A percentile compares a stretch with the other conserved stretches of the same genome.
Evolutionary conservation across 345 rosid genomes (phyloP).

Genomic region (Excoecaria cochinchinensis): DNA sequence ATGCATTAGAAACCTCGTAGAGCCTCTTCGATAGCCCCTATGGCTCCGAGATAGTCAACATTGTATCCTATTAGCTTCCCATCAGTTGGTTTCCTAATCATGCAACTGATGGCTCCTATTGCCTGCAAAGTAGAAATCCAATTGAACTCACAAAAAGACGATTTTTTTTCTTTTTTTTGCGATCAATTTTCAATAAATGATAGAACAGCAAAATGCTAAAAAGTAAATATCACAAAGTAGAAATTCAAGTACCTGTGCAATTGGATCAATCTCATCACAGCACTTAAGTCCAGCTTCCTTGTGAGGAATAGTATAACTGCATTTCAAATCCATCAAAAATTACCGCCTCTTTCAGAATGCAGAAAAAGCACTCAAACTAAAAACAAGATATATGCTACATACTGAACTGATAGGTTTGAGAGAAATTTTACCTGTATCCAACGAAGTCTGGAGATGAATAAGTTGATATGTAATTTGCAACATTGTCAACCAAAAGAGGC

Average conservation of each 20-base stretch:
- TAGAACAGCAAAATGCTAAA: not conserved
- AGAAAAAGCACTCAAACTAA: not conserved
- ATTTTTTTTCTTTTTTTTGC: not conserved
- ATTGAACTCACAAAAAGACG: not conserved
- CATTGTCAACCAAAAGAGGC: conserved; percentile 51
- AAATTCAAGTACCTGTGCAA: conserved; percentile 40
- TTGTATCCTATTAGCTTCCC: conserved; percentile 57
- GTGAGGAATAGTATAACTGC: conserved; percentile 54
- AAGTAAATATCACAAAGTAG: not conserved
- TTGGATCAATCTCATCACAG: conserved; percentile 55
- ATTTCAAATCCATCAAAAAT: conserved; percentile 1
- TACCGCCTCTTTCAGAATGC: not conserved
- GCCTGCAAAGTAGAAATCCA: conserved; percentile 28
- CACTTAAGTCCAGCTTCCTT: conserved; percentile 51
- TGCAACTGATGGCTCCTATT: conserved; percentile 59
- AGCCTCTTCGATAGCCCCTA: conserved; percentile 60
- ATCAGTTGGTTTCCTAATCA: conserved; percentile 50
- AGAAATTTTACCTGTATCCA: conserved; percentile 53
- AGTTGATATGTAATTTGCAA: conserved; percentile 44
- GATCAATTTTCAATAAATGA: not conserved
- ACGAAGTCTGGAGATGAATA: conserved; percentile 51
- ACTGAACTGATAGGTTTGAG: not conserved
- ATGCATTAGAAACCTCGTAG: conserved; percentile 39
- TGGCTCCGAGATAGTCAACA: conserved; percentile 61
- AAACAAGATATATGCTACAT: not conserved